Percentiles rank a stretch among this genome's conserved stretches.
These are phyloP conservation scores for Cladosporium colombiae DNA, from an alignment of 2,329 filamentous ascomycete genomes.

Conservation along the genomic window DNA sequence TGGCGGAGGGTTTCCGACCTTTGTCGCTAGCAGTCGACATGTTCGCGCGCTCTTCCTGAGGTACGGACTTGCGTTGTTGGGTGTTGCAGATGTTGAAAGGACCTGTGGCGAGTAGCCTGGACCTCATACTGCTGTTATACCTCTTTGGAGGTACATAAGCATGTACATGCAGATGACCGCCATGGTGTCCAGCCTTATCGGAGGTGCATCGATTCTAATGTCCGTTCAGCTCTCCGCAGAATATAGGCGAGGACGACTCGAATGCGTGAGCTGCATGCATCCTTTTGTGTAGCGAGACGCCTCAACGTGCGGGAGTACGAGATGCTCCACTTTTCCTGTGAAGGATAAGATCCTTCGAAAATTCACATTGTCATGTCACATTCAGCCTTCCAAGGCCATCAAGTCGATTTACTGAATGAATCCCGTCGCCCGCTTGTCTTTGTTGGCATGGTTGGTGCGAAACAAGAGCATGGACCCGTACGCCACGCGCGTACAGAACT, in stretches of 20 bases:
- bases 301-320: too few relatives aligned
- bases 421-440: too few relatives aligned
- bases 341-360: too few relatives aligned
- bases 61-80: background rate
- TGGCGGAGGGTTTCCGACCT: background rate
- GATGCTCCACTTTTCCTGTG: background rate
- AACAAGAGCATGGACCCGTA: too few relatives aligned
- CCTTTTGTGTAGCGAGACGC: too few relatives aligned
- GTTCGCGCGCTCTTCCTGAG: background rate
- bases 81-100: background rate
- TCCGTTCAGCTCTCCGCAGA: background rate
- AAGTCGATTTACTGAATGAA: too few relatives aligned
- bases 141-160: background rate
- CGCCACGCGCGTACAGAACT: too few relatives aligned
- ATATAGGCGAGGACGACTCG: background rate
- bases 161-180: background rate
- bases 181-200: background rate
- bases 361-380: too few relatives aligned
- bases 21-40: background rate
- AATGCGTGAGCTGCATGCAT: too few relatives aligned
- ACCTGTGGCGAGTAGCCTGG: background rate
- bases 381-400: too few relatives aligned
- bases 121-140: background rate
- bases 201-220: background rate
- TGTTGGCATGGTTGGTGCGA: too few relatives aligned